Conservation (phyloP, 768 basidiomycete species). For the Amanita pseudoporphyria region DNA sequence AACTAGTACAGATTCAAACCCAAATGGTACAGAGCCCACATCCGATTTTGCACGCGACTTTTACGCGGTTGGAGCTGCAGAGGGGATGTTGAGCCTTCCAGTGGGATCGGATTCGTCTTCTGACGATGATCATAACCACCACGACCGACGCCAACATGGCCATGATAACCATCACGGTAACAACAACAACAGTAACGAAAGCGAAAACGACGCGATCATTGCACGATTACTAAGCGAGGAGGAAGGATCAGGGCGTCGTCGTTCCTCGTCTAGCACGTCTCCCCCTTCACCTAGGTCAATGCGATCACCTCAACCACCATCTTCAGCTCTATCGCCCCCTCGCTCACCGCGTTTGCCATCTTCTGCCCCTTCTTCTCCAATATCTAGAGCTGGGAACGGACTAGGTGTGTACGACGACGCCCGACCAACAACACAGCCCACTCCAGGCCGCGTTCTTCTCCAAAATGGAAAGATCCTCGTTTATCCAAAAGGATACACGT, state of each 20-base stretch:
- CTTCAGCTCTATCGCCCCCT: too few relatives aligned
- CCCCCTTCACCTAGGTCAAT: too few relatives aligned
- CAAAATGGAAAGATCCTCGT: slow-evolving; percentile 52
- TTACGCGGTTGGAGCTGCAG: slow-evolving; percentile 38
- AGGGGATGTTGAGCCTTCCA: slow-evolving; percentile 7
- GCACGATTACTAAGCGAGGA: not conserved
- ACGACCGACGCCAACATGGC: too few relatives aligned
- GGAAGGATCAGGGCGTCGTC: too few relatives aligned
- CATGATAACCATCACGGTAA: too few relatives aligned
- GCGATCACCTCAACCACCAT: too few relatives aligned
- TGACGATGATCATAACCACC: not conserved
- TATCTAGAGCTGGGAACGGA: not conserved
- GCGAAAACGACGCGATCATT: too few relatives aligned
- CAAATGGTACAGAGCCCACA: slow-evolving; percentile 4
- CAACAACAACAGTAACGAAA: too few relatives aligned
- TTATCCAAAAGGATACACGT: slow-evolving; percentile 55
- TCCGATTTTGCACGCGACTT: slow-evolving; percentile 62
- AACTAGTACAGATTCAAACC: not conserved
- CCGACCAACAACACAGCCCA: slow-evolving; percentile 52
- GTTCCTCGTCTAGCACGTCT: too few relatives aligned
- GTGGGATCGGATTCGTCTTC: not conserved
- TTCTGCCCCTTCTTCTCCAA: not conserved
- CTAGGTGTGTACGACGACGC: slow-evolving; percentile 32
- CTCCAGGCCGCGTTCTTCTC: slow-evolving; percentile 60
- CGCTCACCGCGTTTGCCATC: not conserved